Percentiles rank a stretch among this genome's conserved stretches.
These are phyloP conservation scores for Plenodomus lindquistii DNA, from an alignment of 2,329 filamentous ascomycete genomes.

Conservation along the genomic window DNA sequence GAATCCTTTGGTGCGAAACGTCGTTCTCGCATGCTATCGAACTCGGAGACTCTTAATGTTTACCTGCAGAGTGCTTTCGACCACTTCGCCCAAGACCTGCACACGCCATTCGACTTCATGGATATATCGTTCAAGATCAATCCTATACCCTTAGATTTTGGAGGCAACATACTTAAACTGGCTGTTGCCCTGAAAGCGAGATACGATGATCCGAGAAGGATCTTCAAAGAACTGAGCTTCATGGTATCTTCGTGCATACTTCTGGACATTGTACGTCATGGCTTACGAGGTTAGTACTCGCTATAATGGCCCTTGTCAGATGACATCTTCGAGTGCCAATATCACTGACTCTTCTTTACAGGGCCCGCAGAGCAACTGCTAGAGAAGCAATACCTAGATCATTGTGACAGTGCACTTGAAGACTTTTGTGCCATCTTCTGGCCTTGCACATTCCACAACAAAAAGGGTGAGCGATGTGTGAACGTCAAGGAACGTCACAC, in stretches of 20 bases:
- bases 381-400: constrained; percentile 36
- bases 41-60: constrained; percentile 51
- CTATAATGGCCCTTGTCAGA: neutral
- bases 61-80: constrained; percentile 57
- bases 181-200: constrained; percentile 44
- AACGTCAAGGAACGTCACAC: constrained; percentile 46
- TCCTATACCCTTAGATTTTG: constrained; percentile 54
- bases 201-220: constrained; percentile 8
- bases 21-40: constrained; percentile 52
- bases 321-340: neutral
- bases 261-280: constrained; percentile 50
- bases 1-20: constrained; percentile 3
- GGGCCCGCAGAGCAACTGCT: constrained; percentile 18
- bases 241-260: constrained; percentile 58
- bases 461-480: constrained; percentile 40
- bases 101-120: constrained; percentile 57
- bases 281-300: constrained; percentile 23
- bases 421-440: constrained; percentile 39
- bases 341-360: neutral
- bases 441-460: constrained; percentile 49
- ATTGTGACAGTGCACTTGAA: constrained; percentile 49
- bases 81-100: constrained; percentile 52
- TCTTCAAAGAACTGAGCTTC: constrained; percentile 52
- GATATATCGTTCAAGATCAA: constrained; percentile 50
- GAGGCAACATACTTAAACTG: constrained; percentile 55